These are phyloP conservation scores for Ophiostoma quercus DNA, from an alignment of 2,329 filamentous ascomycete species.

Conservation along the genomic window DNA sequence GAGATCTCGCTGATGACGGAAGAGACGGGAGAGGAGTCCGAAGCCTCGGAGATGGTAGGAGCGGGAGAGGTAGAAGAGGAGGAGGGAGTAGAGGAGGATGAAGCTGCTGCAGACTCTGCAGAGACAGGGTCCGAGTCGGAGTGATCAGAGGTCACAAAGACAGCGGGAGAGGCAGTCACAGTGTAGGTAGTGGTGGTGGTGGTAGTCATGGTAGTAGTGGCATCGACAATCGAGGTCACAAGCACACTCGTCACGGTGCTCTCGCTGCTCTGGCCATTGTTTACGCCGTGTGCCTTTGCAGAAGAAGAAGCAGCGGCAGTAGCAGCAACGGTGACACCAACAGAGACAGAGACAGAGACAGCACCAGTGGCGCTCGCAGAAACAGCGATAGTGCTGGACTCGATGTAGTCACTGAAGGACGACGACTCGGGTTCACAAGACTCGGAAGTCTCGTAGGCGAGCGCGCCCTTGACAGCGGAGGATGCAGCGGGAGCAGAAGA, in stretches of 20 bases:
- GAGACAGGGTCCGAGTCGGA: background rate
- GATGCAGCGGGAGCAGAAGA: background rate
- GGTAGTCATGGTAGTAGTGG: background rate
- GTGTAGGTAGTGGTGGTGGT: background rate
- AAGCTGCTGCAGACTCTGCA: background rate
- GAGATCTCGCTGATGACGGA: background rate
- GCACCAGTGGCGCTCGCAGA: background rate
- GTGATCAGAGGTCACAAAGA: background rate
- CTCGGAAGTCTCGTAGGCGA: background rate
- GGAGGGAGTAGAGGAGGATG: background rate
- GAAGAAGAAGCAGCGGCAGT: background rate
- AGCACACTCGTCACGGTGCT: background rate
- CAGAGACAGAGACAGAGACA: constrained; percentile 13
- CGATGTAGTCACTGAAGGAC: constrained; percentile 1
- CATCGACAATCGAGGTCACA: background rate
- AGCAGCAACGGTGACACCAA: constrained; percentile 3
- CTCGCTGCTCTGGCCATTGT: background rate
- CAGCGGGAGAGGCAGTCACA: background rate
- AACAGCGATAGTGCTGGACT: background rate
- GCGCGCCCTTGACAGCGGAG: background rate
- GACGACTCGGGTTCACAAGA: constrained; percentile 6
- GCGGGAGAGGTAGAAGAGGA: constrained; percentile 10
- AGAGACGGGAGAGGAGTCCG: background rate
- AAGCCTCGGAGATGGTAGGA: background rate
- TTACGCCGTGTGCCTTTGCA: background rate